Evolutionary conservation across 2,329 filamentous ascomycete genomes (phyloP).

Genomic region (Alternaria sp.): DNA sequence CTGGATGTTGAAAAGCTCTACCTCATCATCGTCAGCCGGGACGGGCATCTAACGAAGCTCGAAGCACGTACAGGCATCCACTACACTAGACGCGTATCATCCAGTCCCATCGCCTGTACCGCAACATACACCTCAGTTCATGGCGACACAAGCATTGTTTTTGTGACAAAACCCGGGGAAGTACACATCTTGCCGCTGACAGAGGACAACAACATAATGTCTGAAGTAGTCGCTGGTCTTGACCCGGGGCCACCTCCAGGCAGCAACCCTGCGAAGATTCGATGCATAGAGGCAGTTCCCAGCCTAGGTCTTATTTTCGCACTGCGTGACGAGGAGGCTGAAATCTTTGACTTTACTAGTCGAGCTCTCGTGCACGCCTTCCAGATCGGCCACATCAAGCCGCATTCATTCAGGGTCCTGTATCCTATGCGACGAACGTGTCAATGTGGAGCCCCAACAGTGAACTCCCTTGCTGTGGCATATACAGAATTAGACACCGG

Average conservation of each 20-base stretch:
- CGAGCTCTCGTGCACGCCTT: conserved; percentile 70
- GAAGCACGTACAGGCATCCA: conserved; percentile 56
- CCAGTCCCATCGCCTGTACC: conserved; percentile 39
- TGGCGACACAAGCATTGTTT: conserved; percentile 41
- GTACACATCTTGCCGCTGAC: conserved; percentile 45
- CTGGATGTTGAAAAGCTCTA: conserved; percentile 45
- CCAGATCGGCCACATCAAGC: conserved; percentile 65
- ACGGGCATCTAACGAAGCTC: conserved; percentile 70
- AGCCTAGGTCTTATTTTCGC: conserved; percentile 68
- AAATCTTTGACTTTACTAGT: conserved; percentile 68
- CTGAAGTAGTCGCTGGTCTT: conserved; percentile 46
- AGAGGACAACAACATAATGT: conserved; percentile 35
- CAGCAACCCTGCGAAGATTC: conserved; percentile 57
- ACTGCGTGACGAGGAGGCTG: conserved; percentile 64
- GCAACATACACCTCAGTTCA: conserved; percentile 40
- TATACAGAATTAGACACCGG: conserved; percentile 69
- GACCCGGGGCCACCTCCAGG: conserved; percentile 48
- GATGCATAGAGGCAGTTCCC: conserved; percentile 68
- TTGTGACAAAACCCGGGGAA: conserved; percentile 45
- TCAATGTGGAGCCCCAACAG: conserved; percentile 63
- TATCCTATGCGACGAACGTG: conserved; percentile 63
- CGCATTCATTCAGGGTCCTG: conserved; percentile 68
- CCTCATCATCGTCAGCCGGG: conserved; percentile 70
- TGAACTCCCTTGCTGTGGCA: conserved; percentile 70
- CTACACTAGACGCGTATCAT: conserved; percentile 40